A percentile compares a stretch with the other conserved stretches of the same genome.
These are phyloP conservation scores for Histomonas meleagridis DNA, from an alignment of 208 protist species.

Conservation along the genomic window DNA sequence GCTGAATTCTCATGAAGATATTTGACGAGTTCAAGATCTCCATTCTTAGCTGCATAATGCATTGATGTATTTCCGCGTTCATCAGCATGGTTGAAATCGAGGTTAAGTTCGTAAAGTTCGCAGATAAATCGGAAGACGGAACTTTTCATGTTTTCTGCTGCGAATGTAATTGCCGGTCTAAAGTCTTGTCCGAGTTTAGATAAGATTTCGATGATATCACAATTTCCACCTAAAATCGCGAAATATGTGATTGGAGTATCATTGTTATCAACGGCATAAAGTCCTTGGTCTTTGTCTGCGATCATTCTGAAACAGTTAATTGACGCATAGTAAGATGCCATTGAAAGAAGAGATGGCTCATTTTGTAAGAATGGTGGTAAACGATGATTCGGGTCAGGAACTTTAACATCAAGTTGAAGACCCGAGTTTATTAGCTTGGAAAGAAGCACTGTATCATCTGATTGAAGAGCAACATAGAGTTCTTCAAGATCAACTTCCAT, in stretches of 20 bases:
- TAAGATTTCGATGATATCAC: slow-evolving; percentile 5
- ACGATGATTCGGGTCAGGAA: neutral
- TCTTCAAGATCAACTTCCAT: neutral
- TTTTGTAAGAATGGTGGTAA: slow-evolving; percentile 32
- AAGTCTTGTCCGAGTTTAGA: neutral
- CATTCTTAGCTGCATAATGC: slow-evolving; percentile 16
- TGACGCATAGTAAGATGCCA: neutral
- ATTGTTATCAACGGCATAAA: neutral
- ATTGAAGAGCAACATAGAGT: slow-evolving; percentile 16
- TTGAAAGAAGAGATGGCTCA: neutral
- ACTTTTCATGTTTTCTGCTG: neutral
- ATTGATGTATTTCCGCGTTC: neutral
- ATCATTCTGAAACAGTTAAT: neutral
- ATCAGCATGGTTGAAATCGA: neutral
- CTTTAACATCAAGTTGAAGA: neutral
- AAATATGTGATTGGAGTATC: neutral
- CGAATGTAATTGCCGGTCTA: neutral
- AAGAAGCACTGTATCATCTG: neutral
- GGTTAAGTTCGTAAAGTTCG: neutral
- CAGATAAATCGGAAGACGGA: neutral
- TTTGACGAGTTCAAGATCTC: neutral
- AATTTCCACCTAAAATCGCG: neutral
- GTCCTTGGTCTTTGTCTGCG: neutral
- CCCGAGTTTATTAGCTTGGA: neutral
- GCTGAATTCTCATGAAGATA: neutral